Evolutionary conservation across 108 stramenopile genomes (phyloP).

Genomic region (Phaeodactylum tricornutum): DNA sequence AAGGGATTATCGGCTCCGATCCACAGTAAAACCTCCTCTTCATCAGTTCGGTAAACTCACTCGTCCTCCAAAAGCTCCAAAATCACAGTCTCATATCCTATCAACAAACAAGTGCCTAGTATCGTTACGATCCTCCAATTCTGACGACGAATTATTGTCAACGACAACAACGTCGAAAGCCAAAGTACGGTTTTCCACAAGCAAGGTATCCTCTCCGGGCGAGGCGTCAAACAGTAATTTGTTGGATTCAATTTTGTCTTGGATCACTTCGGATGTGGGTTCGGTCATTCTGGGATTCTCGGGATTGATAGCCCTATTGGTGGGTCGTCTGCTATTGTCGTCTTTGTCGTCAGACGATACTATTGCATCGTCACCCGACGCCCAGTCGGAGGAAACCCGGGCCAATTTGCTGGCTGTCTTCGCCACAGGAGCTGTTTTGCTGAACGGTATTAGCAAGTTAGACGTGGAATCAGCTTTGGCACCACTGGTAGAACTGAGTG

Average conservation of each 20-base stretch:
- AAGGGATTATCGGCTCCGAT: too few relatives aligned
- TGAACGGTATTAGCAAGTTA: conserved; percentile 71
- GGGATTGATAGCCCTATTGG: conserved; percentile 38
- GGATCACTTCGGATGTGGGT: conserved; percentile 47
- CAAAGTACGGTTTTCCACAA: conserved; percentile 1
- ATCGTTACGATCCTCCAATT: too few relatives aligned
- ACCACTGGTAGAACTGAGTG: conserved; percentile 59
- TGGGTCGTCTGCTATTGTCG: conserved; percentile 49
- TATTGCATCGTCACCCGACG: not conserved
- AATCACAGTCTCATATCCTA: too few relatives aligned
- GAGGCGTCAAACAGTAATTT: conserved; percentile 5
- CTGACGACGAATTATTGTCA: too few relatives aligned
- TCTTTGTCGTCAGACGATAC: not conserved
- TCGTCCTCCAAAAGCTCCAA: too few relatives aligned
- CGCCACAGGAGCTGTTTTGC: conserved; percentile 64
- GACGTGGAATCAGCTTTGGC: conserved; percentile 62
- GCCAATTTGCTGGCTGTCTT: conserved; percentile 67
- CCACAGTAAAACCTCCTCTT: too few relatives aligned
- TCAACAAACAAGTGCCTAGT: too few relatives aligned
- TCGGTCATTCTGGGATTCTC: conserved; percentile 54
- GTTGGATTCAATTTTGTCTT: conserved; percentile 23
- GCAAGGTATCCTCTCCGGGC: not conserved
- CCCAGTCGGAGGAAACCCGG: conserved; percentile 30
- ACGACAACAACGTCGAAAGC: not conserved
- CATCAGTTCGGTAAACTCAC: too few relatives aligned